Conservation (phyloP, 129 eudicot genomes). For the Centaurea solstitialis region DNA sequence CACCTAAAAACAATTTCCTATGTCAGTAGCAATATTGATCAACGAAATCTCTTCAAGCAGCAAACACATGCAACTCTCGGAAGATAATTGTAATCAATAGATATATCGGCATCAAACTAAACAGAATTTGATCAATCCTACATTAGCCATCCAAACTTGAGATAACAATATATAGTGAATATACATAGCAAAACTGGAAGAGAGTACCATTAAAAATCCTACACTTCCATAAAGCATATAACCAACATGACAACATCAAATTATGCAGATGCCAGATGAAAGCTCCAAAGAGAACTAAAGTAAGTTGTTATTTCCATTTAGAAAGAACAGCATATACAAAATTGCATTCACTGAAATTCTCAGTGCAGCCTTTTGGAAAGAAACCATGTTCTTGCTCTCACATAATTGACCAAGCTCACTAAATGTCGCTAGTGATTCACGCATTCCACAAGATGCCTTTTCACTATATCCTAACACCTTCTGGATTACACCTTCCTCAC, state of each 20-base stretch:
- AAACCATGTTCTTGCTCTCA: neutral
- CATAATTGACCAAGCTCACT: slow-evolving; percentile 2
- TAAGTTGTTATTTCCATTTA: neutral
- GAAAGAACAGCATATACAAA: neutral
- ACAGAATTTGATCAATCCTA: neutral
- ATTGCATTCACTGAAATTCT: neutral
- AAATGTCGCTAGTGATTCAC: neutral
- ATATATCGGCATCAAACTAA: neutral
- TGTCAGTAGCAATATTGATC: slow-evolving; percentile 31
- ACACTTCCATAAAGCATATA: neutral
- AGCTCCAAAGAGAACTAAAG: neutral
- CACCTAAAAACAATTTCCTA: slow-evolving; percentile 55
- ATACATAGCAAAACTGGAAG: neutral
- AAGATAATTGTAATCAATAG: neutral
- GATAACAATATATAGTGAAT: neutral
- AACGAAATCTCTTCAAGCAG: neutral
- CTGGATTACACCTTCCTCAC: neutral
- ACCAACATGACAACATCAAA: neutral
- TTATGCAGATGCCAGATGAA: neutral
- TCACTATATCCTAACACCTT: neutral
- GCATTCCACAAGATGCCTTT: neutral
- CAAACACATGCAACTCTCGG: neutral
- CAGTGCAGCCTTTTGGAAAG: neutral
- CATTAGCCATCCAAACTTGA: neutral
- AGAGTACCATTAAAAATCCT: neutral